These are phyloP conservation scores for Penicillium taxi DNA, from an alignment of 495 filamentous ascomycete genomes.

Conservation along the genomic window DNA sequence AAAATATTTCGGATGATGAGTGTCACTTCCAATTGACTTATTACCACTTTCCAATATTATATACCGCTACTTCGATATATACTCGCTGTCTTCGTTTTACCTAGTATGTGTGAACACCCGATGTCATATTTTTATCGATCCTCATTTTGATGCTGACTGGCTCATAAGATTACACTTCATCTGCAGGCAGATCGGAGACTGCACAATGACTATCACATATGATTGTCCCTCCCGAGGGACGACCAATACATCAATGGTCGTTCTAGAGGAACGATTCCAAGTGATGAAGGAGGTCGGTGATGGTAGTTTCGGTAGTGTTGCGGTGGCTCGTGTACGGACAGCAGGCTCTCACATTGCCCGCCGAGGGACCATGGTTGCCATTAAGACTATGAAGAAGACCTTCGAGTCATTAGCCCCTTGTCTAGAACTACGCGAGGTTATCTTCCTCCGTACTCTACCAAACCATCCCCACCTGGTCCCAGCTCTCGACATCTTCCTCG, in stretches of 20 bases:
- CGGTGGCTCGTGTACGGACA: constrained; percentile 79
- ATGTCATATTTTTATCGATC: constrained; percentile 1
- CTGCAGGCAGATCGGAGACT: constrained; percentile 40
- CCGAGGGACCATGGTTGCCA: constrained; percentile 91
- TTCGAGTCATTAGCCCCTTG: constrained; percentile 89
- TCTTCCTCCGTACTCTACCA: constrained; percentile 86
- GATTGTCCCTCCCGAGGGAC: constrained; percentile 53
- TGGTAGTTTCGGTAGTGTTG: constrained; percentile 96
- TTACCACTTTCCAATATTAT: constrained; percentile 1
- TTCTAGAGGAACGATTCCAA: constrained; percentile 83
- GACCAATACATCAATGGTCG: constrained; percentile 38
- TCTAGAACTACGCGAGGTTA: constrained; percentile 88
- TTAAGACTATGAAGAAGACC: constrained; percentile 99
- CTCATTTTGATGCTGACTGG: not conserved
- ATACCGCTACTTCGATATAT: constrained; percentile 5
- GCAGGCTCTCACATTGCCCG: constrained; percentile 84
- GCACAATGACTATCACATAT: constrained; percentile 60
- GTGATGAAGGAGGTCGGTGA: constrained; percentile 97
- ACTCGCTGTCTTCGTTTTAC: constrained; percentile 17
- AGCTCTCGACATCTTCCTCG: constrained; percentile 96
- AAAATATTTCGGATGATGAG: constrained; percentile 17
- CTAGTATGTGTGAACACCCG: constrained; percentile 11
- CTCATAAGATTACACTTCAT: constrained; percentile 20
- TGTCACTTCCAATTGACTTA: constrained; percentile 17
- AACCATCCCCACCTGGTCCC: constrained; percentile 87